These are phyloP conservation scores for Tetragonia tetragonoides DNA, from an alignment of 148 eudicot genomes.

Conservation along the genomic window DNA sequence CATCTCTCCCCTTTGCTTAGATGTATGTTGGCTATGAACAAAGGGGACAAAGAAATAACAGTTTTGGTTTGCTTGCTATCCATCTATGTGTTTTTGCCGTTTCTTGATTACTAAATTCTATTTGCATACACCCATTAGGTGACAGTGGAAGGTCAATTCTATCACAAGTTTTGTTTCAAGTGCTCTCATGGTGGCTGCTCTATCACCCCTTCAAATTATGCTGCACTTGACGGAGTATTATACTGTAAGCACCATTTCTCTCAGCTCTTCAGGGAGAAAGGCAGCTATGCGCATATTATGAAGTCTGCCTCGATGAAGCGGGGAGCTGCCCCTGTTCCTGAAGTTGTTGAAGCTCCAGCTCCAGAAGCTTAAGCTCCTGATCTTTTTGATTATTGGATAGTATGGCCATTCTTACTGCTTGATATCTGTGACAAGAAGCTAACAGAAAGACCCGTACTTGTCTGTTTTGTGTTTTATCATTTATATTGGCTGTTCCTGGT, in stretches of 20 bases:
- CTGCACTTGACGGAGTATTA: constrained; percentile 77
- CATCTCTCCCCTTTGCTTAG: constrained; percentile 1
- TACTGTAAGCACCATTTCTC: constrained; percentile 95
- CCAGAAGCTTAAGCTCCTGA: constrained; percentile 35
- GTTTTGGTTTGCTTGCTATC: background rate
- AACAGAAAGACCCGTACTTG: background rate
- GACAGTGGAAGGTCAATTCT: constrained; percentile 72
- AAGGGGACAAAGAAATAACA: background rate
- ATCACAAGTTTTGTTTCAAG: constrained; percentile 86
- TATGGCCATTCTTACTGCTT: background rate
- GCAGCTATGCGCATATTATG: constrained; percentile 83
- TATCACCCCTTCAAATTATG: constrained; percentile 81
- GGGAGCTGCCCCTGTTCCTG: constrained; percentile 44
- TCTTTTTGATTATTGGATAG: constrained; percentile 8
- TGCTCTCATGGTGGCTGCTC: constrained; percentile 86
- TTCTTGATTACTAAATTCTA: background rate
- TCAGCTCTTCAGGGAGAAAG: constrained; percentile 94
- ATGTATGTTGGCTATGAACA: background rate
- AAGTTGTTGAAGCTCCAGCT: constrained; percentile 30
- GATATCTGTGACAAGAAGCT: constrained; percentile 5
- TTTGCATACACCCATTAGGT: constrained; percentile 42
- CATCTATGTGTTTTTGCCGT: background rate
- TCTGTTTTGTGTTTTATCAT: constrained; percentile 6
- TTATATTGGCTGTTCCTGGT: constrained; percentile 2
- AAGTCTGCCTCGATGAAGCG: constrained; percentile 70